These are phyloP conservation scores for Pichia thaimueangensis DNA, from an alignment of 805 yeast genomes.

Conservation along the genomic window DNA sequence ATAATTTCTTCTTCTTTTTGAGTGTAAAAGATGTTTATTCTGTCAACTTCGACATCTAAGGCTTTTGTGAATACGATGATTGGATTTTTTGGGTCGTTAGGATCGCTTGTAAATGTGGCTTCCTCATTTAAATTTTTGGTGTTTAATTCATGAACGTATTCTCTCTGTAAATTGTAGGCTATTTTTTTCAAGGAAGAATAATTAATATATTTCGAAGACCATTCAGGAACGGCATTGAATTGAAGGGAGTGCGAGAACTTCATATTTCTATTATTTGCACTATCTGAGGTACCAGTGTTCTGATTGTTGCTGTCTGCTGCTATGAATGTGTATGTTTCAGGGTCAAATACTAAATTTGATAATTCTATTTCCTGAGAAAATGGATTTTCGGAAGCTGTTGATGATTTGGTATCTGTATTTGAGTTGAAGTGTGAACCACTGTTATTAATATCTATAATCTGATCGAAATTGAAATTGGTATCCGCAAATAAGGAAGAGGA, in stretches of 20 bases:
- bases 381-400: neutral
- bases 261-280: conserved; percentile 41
- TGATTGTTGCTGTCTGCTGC: neutral
- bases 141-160: conserved; percentile 30
- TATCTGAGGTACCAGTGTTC: neutral
- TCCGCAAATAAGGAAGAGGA: too few relatives aligned
- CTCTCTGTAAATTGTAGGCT: conserved; percentile 76
- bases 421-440: too few relatives aligned
- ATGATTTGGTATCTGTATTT: neutral
- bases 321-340: neutral
- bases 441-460: too few relatives aligned
- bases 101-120: conserved; percentile 26
- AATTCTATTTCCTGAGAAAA: neutral
- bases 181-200: conserved; percentile 83
- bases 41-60: conserved; percentile 67
- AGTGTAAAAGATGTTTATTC: conserved; percentile 69
- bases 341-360: neutral
- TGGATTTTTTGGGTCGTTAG: conserved; percentile 38
- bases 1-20: conserved; percentile 57
- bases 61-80: conserved; percentile 59
- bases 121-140: conserved; percentile 20
- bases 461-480: too few relatives aligned
- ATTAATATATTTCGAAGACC: conserved; percentile 90
- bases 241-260: conserved; percentile 92
- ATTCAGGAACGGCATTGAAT: conserved; percentile 97